These are phyloP conservation scores for Aegilops sharonensis DNA, from an alignment of 176 grass and related monocot species.

Conservation along the genomic window DNA sequence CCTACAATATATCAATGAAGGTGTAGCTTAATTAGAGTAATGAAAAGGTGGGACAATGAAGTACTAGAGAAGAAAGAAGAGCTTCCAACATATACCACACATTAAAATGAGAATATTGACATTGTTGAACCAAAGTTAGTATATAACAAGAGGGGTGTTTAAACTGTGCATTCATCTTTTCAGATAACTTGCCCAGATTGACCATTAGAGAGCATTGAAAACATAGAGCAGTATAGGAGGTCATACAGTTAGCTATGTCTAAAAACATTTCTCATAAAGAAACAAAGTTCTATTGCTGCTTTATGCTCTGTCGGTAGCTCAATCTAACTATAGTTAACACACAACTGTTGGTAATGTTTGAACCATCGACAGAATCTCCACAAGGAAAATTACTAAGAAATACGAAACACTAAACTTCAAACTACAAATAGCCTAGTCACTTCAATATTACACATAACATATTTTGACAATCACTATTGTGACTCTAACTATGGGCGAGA, in stretches of 20 bases:
- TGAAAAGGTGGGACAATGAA: too few species aligned
- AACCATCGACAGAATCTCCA: background rate
- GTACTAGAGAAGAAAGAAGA: too few species aligned
- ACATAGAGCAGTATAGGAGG: background rate
- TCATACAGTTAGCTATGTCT: background rate
- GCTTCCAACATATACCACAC: background rate
- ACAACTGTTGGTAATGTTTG: background rate
- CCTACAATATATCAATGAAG: background rate
- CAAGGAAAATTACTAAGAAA: background rate
- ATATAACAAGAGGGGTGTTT: too few species aligned
- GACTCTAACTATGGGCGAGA: background rate
- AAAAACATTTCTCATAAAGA: background rate
- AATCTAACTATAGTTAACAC: background rate
- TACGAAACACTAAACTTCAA: background rate
- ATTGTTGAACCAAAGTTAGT: background rate
- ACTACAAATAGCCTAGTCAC: background rate
- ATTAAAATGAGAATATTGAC: background rate
- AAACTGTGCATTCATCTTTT: background rate
- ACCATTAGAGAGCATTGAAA: background rate
- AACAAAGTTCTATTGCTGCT: background rate
- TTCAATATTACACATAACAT: background rate
- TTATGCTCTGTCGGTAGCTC: background rate
- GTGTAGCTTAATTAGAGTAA: background rate
- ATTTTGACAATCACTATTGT: background rate
- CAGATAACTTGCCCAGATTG: background rate